Evolutionary conservation across 108 stramenopile species (phyloP), one percentile per base, ranked within the genome.

Genomic region (Mayamaea pseudoterrestris): DNA sequence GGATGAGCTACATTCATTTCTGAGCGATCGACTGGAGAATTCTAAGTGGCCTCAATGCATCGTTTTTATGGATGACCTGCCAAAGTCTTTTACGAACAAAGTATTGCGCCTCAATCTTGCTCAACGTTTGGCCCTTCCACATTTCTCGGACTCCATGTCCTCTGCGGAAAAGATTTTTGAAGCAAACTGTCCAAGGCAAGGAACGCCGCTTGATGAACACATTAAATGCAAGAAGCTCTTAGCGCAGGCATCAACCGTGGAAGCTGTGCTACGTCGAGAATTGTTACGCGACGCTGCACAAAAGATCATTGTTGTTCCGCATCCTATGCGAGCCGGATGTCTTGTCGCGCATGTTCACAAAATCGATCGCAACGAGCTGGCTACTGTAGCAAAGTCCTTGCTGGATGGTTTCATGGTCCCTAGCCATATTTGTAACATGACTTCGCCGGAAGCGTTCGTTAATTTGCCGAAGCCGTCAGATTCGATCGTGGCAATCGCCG

Each of bases 41-140:
- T 47, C 73, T 8, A 74, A 74, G 41, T 74, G 73, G 76, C 80
- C 80, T 1, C 72, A 76, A 25, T 58, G 50, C 28, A 8, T 82
- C 32, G 65, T 73, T 12, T 77, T 53, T 57, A 73, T 82, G 71
- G 66, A 77, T 47, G 66, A 57, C 7, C 50, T 82, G 0, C 75
- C 76, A 46, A 77, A 77, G 50, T 68, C 63, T 34, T 51, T 61
- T 34, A 73, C 66, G 16, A 71, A 71, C 53, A 80, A 80, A 55
- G 28, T 68, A 26, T 47, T 74, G 25, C 60, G 78, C 3, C 68
- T 80, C 14, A 76, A 64, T 20, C 27, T 80, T 11, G 69, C 60
- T n/a, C 42, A 66, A 31, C 71, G 78, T 12, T 34, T 75, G 20
- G 50, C 47, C 16, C 41, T 80, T 32, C 58, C 56, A 9, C 61